Evolutionary conservation across 768 basidiomycete genomes (phyloP).

Genomic region (Suillus bovinus): DNA sequence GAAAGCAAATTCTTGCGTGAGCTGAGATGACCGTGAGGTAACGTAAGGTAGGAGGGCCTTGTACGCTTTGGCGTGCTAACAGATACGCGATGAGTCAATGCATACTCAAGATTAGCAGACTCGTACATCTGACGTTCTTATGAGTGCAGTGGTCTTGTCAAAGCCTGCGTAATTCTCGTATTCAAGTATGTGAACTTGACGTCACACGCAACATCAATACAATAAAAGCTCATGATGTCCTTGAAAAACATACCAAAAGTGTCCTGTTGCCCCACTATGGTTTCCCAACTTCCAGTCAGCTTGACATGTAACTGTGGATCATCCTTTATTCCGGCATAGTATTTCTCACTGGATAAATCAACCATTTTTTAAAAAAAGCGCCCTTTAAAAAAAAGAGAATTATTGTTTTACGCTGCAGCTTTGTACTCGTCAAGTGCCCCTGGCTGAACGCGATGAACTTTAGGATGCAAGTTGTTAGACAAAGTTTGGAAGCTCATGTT

Average conservation of each 20-base stretch:
- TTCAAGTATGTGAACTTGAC: constrained; percentile 73
- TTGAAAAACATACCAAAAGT: constrained; percentile 55
- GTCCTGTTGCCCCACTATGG: constrained; percentile 86
- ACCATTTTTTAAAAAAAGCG: constrained; percentile 9
- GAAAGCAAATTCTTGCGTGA: constrained; percentile 94
- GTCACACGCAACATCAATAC: constrained; percentile 1
- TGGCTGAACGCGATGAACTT: constrained; percentile 88
- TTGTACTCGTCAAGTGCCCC: constrained; percentile 82
- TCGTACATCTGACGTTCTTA: constrained; percentile 64
- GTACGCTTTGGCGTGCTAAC: constrained; percentile 66
- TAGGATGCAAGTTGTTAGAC: constrained; percentile 9
- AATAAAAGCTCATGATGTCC: neutral
- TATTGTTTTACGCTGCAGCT: constrained; percentile 70
- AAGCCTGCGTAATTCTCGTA: constrained; percentile 93
- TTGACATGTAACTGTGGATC: constrained; percentile 78
- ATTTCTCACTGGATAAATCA: constrained; percentile 60
- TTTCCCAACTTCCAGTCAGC: constrained; percentile 93
- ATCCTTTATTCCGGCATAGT: constrained; percentile 78
- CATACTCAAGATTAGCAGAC: constrained; percentile 2
- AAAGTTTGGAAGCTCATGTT: constrained; percentile 3
- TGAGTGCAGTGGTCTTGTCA: constrained; percentile 69
- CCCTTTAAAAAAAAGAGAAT: constrained; percentile 8
- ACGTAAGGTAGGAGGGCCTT: constrained; percentile 77
- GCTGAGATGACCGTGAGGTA: constrained; percentile 68
- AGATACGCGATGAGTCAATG: constrained; percentile 6